These are phyloP conservation scores for Penicillium sp. DNA, from an alignment of 2,329 filamentous ascomycete genomes.

Conservation along the genomic window DNA sequence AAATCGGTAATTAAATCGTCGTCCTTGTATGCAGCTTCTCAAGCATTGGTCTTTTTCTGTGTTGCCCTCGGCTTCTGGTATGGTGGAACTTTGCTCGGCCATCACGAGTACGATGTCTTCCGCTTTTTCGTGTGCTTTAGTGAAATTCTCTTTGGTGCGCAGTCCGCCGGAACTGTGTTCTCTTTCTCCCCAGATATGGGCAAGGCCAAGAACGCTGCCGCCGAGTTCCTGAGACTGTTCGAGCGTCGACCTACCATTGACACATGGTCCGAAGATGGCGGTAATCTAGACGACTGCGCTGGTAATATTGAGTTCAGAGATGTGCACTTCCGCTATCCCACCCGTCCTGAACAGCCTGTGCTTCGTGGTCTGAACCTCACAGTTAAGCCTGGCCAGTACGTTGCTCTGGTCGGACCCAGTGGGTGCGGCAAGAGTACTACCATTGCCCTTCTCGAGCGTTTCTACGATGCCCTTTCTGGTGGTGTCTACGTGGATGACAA, in stretches of 20 bases:
- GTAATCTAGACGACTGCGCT: constrained; percentile 61
- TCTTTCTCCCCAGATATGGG: constrained; percentile 90
- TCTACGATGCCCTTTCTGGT: constrained; percentile 85
- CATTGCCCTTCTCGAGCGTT: constrained; percentile 86
- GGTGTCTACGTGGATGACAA: constrained; percentile 78
- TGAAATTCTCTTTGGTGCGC: constrained; percentile 83
- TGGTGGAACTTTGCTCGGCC: constrained; percentile 72
- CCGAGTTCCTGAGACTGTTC: constrained; percentile 77
- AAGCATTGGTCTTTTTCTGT: constrained; percentile 79
- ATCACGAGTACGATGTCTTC: constrained; percentile 70
- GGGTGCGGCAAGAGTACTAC: constrained; percentile 95
- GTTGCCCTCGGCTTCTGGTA: constrained; percentile 93
- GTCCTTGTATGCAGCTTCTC: constrained; percentile 75
- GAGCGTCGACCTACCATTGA: constrained; percentile 81
- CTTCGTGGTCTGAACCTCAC: constrained; percentile 72
- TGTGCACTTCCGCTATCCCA: constrained; percentile 93
- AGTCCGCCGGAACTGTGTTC: constrained; percentile 87
- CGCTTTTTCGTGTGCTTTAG: constrained; percentile 93
- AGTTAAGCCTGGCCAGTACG: constrained; percentile 48
- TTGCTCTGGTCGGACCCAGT: constrained; percentile 85
- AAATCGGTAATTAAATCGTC: constrained; percentile 75
- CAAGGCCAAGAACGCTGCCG: constrained; percentile 82
- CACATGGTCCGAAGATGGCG: constrained; percentile 71
- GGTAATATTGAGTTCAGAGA: constrained; percentile 85
- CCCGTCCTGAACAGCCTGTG: constrained; percentile 85